These are phyloP conservation scores for Diplodia mutila DNA, from an alignment of 2,329 filamentous ascomycete species.

Conservation along the genomic window DNA sequence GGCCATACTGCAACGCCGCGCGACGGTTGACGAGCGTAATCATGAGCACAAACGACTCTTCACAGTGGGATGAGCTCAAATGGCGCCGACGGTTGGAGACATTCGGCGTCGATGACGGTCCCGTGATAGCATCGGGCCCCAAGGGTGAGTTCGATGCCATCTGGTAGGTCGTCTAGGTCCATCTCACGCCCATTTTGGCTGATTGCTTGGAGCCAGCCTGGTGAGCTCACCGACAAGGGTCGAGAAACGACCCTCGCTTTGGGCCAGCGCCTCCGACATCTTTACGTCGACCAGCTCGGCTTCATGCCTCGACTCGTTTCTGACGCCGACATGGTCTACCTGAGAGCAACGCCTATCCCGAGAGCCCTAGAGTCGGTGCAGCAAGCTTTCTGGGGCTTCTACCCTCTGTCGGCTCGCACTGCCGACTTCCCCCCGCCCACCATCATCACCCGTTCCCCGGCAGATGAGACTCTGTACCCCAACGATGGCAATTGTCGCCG, in stretches of 20 bases:
- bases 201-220: conserved; percentile 42
- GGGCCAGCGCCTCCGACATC: conserved; percentile 51
- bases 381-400: conserved; percentile 55
- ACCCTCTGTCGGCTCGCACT: conserved; percentile 48
- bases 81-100: conserved; percentile 79
- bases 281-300: conserved; percentile 55
- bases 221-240: conserved; percentile 56
- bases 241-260: conserved; percentile 54
- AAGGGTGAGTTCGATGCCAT: conserved; percentile 74
- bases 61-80: conserved; percentile 61
- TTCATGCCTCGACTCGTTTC: conserved; percentile 53
- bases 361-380: conserved; percentile 56
- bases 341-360: conserved; percentile 54
- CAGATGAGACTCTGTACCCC: conserved; percentile 55
- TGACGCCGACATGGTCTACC: conserved; percentile 48
- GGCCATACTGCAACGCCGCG: conserved; percentile 88
- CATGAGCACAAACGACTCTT: conserved; percentile 56
- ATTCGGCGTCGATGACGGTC: conserved; percentile 68
- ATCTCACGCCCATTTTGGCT: neutral
- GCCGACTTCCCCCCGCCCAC: conserved; percentile 49
- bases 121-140: conserved; percentile 70
- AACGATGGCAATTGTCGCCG: conserved; percentile 55
- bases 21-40: conserved; percentile 69
- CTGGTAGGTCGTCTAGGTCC: conserved; percentile 63
- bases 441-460: conserved; percentile 50